Evolutionary conservation across 2,329 filamentous ascomycete genomes (phyloP).

Genomic region (Xenoacremonium recifei): DNA sequence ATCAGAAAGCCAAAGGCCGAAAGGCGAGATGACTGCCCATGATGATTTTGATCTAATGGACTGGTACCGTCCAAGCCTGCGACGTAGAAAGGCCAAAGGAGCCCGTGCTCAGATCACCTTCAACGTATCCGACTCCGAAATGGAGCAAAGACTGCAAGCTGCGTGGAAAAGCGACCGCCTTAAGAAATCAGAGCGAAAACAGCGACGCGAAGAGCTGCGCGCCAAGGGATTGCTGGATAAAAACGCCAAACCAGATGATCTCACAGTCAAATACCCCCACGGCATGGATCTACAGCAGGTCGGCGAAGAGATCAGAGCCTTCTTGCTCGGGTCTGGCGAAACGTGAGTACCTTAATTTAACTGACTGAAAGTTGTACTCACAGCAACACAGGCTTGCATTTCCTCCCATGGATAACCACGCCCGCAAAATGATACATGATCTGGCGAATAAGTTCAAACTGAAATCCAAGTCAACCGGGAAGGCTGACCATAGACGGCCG

Average conservation of each 20-base stretch:
- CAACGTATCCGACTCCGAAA: constrained; percentile 63
- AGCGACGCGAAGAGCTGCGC: constrained; percentile 67
- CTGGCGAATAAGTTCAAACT: constrained; percentile 73
- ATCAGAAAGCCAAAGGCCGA: no score
- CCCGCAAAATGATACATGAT: constrained; percentile 77
- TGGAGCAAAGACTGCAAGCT: constrained; percentile 57
- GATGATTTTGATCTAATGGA: constrained; percentile 85
- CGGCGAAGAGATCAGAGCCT: constrained; percentile 68
- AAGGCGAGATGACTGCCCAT: constrained; percentile 41
- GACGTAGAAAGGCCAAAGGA: constrained; percentile 61
- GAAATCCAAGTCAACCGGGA: constrained; percentile 80
- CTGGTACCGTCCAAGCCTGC: constrained; percentile 68
- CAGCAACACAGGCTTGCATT: constrained; percentile 59
- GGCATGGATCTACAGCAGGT: constrained; percentile 72
- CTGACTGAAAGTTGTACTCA: constrained; percentile 7
- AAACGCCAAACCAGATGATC: constrained; percentile 52
- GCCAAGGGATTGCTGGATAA: constrained; percentile 64
- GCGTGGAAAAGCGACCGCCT: constrained; percentile 67
- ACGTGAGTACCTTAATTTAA: constrained; percentile 48
- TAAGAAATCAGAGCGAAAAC: constrained; percentile 70
- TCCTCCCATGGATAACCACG: constrained; percentile 78
- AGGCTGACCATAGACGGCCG: constrained; percentile 70
- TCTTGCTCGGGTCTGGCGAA: constrained; percentile 62
- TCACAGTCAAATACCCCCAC: constrained; percentile 68
- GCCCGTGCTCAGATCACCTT: constrained; percentile 51